phyloP scores from a whole-genome alignment of 140 eudicot species.

The Flaveria floridana region DNA sequence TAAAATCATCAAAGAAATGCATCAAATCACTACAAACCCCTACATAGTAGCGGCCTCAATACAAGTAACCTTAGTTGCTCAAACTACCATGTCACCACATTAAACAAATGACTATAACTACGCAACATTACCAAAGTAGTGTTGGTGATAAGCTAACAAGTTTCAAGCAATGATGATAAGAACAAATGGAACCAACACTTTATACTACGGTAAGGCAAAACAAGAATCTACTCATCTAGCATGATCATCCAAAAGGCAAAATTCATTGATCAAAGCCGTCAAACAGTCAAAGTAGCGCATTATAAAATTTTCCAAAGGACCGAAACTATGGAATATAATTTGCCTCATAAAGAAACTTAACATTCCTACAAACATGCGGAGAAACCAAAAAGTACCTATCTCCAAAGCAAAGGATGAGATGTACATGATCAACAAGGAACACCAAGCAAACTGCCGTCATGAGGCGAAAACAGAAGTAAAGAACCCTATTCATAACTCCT shows the following conservation, averaged over 20 bases:
- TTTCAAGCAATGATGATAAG: neutral
- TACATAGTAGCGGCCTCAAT: neutral
- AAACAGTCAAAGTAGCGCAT: conserved; percentile 25
- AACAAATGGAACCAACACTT: neutral
- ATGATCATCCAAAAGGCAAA: conserved; percentile 27
- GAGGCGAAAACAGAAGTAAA: conserved; percentile 28
- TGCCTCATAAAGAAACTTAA: conserved; percentile 30
- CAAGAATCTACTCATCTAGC: neutral
- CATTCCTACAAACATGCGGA: conserved; percentile 27
- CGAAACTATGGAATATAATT: conserved; percentile 23
- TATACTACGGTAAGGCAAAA: neutral
- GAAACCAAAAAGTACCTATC: conserved; percentile 40
- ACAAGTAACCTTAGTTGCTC: conserved; percentile 5
- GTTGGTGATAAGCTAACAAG: neutral
- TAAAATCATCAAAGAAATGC: neutral
- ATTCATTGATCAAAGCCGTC: conserved; percentile 32
- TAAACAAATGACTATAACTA: conserved; percentile 7
- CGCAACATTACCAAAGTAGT: neutral
- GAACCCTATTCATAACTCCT: conserved; percentile 38
- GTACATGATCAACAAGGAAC: conserved; percentile 44
- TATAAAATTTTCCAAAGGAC: conserved; percentile 6
- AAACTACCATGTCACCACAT: conserved; percentile 20
- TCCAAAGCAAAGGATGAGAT: conserved; percentile 34
- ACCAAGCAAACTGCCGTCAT: conserved; percentile 32
- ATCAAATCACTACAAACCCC: conserved; percentile 10